Percentiles rank a stretch among this genome's conserved stretches.
These are phyloP conservation scores for Chaetomiaceae sp. DNA, from an alignment of 2,329 filamentous ascomycete genomes.

Conservation along the genomic window DNA sequence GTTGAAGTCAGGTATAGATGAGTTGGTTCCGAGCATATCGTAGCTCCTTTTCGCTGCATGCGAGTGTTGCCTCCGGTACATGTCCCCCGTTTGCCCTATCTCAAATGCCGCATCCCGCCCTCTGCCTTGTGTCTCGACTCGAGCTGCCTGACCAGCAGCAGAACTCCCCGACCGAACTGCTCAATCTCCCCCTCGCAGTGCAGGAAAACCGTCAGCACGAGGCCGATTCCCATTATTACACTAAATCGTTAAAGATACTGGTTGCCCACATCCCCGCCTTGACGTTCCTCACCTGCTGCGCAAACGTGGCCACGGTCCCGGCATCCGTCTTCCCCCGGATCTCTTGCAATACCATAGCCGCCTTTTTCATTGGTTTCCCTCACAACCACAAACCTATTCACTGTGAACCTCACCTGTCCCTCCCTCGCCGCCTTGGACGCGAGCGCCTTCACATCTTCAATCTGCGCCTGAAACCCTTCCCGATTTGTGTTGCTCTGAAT, in stretches of 20 bases:
- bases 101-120: neutral
- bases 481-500: no score
- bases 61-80: neutral
- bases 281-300: neutral
- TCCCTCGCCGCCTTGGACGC: neutral
- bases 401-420: neutral
- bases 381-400: constrained; percentile 2
- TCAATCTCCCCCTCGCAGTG: constrained; percentile 1
- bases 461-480: constrained; percentile 1
- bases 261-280: constrained; percentile 2
- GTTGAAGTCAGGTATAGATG: neutral
- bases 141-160: neutral
- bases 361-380: neutral
- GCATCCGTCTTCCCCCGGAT: neutral
- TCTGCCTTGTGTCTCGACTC: neutral
- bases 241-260: neutral
- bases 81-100: neutral
- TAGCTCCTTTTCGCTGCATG: no score
- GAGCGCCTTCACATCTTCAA: neutral
- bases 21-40: neutral
- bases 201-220: neutral
- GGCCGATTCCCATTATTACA: neutral
- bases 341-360: neutral
- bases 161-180: neutral
- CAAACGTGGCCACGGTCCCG: neutral